Conservation (phyloP, 192 early-diverging fungal species). For the Podila verticillata region DNA sequence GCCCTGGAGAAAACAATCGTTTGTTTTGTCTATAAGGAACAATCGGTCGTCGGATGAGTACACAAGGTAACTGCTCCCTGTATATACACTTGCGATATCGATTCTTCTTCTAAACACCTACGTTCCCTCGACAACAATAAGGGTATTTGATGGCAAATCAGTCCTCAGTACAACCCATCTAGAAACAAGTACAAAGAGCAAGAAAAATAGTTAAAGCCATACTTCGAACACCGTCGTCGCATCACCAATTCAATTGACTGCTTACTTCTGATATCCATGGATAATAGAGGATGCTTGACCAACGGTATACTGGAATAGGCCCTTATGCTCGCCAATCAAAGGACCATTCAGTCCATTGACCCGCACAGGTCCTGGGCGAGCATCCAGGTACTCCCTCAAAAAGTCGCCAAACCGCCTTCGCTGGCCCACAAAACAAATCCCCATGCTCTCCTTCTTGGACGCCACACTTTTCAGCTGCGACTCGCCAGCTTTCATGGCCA, state of each 20-base stretch:
- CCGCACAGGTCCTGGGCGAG: slow-evolving; percentile 24
- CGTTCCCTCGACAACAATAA: slow-evolving; percentile 78
- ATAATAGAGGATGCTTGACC: slow-evolving; percentile 80
- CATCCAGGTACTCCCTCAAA: slow-evolving; percentile 58
- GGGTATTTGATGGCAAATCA: slow-evolving; percentile 65
- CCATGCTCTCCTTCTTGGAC: slow-evolving; percentile 89
- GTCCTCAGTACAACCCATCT: slow-evolving; percentile 83
- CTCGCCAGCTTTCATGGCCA: slow-evolving; percentile 58
- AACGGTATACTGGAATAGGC: slow-evolving; percentile 79
- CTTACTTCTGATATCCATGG: slow-evolving; percentile 69
- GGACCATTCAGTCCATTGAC: slow-evolving; percentile 27
- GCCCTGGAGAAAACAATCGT: slow-evolving; percentile 21
- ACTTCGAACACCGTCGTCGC: too few species aligned
- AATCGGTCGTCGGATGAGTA: neutral
- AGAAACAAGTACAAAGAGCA: neutral
- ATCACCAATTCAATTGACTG: neutral
- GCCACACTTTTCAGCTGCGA: slow-evolving; percentile 67
- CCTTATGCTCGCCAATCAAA: slow-evolving; percentile 63
- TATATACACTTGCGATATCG: neutral
- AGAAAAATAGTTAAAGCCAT: neutral
- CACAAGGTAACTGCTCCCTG: neutral
- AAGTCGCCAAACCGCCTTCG: slow-evolving; percentile 81
- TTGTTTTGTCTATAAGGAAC: slow-evolving; percentile 28
- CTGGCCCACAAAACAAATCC: slow-evolving; percentile 95
- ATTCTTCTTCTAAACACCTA: slow-evolving; percentile 36